A percentile compares a stretch with the other conserved stretches of the same genome.
phyloP scores from a whole-genome alignment of 192 early-diverging fungal species.

The Umbelopsis ramanniana region DNA sequence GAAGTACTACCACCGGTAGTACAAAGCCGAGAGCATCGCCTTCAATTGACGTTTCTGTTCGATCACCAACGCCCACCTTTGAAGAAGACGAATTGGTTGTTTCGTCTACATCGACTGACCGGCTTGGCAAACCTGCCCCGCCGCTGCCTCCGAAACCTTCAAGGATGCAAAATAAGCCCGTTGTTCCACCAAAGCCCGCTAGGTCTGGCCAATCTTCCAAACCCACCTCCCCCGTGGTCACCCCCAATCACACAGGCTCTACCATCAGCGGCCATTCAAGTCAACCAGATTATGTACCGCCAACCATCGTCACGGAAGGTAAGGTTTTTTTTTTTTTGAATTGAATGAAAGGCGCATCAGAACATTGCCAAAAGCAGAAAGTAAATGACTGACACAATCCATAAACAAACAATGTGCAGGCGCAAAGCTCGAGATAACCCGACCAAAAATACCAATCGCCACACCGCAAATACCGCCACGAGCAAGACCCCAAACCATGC shows the following conservation, averaged over 20 bases:
- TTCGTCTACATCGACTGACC: constrained; percentile 25
- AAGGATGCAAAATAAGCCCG: constrained; percentile 52
- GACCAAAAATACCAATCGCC: not conserved
- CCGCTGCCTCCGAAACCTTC: constrained; percentile 61
- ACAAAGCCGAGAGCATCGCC: constrained; percentile 24
- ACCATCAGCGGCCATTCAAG: not conserved
- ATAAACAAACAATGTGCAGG: not conserved
- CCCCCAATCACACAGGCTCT: not conserved
- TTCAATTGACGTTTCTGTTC: constrained; percentile 18
- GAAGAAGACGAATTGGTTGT: constrained; percentile 18
- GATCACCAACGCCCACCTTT: not conserved
- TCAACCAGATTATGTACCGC: not conserved
- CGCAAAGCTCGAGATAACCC: not conserved
- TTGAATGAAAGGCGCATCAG: too few species aligned
- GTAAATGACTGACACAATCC: constrained; percentile 2
- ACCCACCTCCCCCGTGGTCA: constrained; percentile 25
- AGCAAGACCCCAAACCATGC: not conserved
- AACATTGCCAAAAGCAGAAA: too few species aligned
- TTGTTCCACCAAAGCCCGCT: constrained; percentile 61
- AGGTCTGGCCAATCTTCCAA: constrained; percentile 12
- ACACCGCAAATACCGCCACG: constrained; percentile 4
- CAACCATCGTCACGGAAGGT: not conserved
- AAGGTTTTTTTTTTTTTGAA: not conserved
- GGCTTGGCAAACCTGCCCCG: constrained; percentile 32
- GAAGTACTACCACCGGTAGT: constrained; percentile 25